Evolutionary conservation across 1,139 yeast species (phyloP).

Genomic region (Pichia sp.): DNA sequence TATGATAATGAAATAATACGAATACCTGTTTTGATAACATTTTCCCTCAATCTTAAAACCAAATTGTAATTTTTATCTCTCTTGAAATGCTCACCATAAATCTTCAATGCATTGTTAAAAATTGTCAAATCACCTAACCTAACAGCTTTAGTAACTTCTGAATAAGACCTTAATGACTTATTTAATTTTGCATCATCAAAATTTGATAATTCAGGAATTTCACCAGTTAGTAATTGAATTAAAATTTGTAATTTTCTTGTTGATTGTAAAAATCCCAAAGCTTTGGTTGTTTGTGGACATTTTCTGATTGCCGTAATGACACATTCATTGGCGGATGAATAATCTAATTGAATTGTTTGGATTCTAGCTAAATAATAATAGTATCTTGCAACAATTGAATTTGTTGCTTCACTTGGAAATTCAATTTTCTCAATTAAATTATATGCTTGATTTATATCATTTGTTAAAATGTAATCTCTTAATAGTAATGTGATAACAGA

Average conservation of each 20-base stretch:
- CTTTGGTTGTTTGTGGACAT: constrained; percentile 87
- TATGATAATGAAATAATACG: constrained; percentile 89
- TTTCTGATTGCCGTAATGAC: constrained; percentile 91
- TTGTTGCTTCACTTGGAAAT: constrained; percentile 81
- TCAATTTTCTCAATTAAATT: constrained; percentile 84
- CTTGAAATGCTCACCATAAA: constrained; percentile 56
- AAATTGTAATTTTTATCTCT: constrained; percentile 79
- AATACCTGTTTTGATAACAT: constrained; percentile 96
- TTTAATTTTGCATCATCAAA: constrained; percentile 62
- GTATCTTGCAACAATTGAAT: constrained; percentile 87
- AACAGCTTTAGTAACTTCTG: constrained; percentile 85
- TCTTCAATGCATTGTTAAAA: constrained; percentile 67
- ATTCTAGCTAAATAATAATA: constrained; percentile 85
- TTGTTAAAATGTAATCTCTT: constrained; percentile 70
- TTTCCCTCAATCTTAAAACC: constrained; percentile 86
- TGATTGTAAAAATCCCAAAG: constrained; percentile 82
- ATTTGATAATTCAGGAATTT: constrained; percentile 84
- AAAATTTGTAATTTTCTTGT: constrained; percentile 85
- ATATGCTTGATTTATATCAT: constrained; percentile 82
- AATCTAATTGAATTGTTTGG: constrained; percentile 87
- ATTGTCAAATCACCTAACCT: constrained; percentile 82
- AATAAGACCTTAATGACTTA: constrained; percentile 68
- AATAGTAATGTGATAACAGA: constrained; percentile 75
- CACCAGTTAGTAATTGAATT: constrained; percentile 92
- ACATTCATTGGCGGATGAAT: constrained; percentile 83